A percentile compares a stretch with the other conserved stretches of the same genome.
Evolutionary conservation across 2,329 filamentous ascomycete genomes (phyloP).

Genomic region (Claviceps humidiphila): DNA sequence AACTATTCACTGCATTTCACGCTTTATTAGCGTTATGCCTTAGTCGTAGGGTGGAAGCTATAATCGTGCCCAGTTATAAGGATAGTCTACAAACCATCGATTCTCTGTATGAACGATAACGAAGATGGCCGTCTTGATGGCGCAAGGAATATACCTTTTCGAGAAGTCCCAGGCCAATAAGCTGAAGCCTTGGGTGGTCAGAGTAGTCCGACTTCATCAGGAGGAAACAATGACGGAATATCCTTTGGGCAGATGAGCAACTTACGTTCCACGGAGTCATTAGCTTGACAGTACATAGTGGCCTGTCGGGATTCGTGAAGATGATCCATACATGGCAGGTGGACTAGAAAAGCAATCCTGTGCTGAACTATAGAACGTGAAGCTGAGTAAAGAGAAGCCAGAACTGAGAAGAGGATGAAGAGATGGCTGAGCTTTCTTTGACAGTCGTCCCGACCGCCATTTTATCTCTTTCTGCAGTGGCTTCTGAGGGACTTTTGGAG

Average conservation of each 20-base stretch:
- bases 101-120: background rate
- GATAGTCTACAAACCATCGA: background rate
- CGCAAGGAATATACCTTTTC: background rate
- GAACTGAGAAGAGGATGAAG: background rate
- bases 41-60: background rate
- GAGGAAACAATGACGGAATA: constrained; percentile 2
- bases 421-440: constrained; percentile 1
- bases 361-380: constrained; percentile 1
- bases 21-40: constrained; percentile 1
- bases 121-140: background rate
- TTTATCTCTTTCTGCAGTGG: constrained; percentile 3
- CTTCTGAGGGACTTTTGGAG: background rate
- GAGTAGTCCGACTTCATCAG: background rate
- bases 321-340: background rate
- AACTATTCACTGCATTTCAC: background rate
- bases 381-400: background rate
- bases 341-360: constrained; percentile 6
- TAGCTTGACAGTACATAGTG: background rate
- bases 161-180: background rate
- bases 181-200: constrained; percentile 1
- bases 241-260: background rate
- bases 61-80: background rate
- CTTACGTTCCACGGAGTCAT: background rate
- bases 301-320: background rate
- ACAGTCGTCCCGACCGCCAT: constrained; percentile 2